A percentile compares a stretch with the other conserved stretches of the same genome.
phyloP scores from a whole-genome alignment of 495 filamentous ascomycete species.

The Talaromyces wortmannii region DNA sequence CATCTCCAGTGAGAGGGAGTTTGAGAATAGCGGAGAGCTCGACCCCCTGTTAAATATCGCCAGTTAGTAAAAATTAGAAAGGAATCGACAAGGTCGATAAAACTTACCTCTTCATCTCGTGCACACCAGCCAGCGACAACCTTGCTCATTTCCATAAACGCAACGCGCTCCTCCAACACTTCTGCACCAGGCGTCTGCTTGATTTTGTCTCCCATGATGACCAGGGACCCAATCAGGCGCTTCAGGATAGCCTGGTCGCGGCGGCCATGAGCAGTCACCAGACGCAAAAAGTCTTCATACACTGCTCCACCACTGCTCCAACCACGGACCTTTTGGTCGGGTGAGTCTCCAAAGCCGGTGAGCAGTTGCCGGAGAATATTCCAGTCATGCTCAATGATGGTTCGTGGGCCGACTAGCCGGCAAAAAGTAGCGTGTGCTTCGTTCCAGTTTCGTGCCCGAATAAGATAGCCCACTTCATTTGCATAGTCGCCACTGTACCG shows the following conservation, averaged over 20 bases:
- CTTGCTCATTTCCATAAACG: conserved; percentile 59
- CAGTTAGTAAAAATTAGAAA: conserved; percentile 4
- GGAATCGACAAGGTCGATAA: not conserved
- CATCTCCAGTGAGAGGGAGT: conserved; percentile 67
- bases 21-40: conserved; percentile 46
- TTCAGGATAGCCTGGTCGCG: conserved; percentile 39
- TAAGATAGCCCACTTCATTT: conserved; percentile 65
- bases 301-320: conserved; percentile 78
- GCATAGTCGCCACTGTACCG: conserved; percentile 57
- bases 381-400: conserved; percentile 74
- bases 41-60: conserved; percentile 20
- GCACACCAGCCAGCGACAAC: conserved; percentile 55
- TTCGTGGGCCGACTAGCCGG: conserved; percentile 65
- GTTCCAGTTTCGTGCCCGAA: conserved; percentile 65
- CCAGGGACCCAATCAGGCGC: conserved; percentile 56
- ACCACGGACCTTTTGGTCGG: conserved; percentile 35
- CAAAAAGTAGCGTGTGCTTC: conserved; percentile 81
- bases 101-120: conserved; percentile 54
- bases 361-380: conserved; percentile 55
- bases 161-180: conserved; percentile 74
- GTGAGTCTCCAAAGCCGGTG: conserved; percentile 54
- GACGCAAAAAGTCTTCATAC: conserved; percentile 72
- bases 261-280: conserved; percentile 35
- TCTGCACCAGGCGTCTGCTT: conserved; percentile 46
- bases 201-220: conserved; percentile 51